phyloP scores from a whole-genome alignment of 1,284 basidiomycete genomes.

The Cutaneotrichosporon dermatis region DNA sequence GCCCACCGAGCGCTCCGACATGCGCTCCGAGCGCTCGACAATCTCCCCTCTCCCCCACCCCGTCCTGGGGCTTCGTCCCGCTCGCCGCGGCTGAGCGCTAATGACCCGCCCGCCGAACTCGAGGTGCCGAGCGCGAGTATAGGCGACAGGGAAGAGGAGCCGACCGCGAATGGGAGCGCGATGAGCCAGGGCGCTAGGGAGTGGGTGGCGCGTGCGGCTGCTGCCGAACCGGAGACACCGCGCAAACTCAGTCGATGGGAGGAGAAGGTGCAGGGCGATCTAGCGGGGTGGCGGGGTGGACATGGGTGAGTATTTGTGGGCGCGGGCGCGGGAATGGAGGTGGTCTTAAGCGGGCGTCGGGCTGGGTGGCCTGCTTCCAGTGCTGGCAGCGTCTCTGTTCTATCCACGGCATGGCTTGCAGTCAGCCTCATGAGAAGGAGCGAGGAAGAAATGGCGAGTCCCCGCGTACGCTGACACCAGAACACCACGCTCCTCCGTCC shows the following conservation, averaged over 20 bases:
- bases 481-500: slow-evolving; percentile 25
- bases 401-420: too few relatives aligned
- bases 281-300: slow-evolving; percentile 42
- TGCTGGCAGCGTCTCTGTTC: too few relatives aligned
- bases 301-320: slow-evolving; percentile 31
- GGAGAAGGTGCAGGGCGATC: slow-evolving; percentile 37
- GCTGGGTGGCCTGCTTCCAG: too few relatives aligned
- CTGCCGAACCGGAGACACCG: not conserved
- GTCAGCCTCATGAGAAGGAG: not conserved
- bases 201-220: not conserved
- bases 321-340: too few relatives aligned
- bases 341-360: too few relatives aligned
- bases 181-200: too few relatives aligned
- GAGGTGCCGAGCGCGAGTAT: not conserved
- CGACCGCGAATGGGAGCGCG: not conserved
- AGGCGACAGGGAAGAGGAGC: not conserved
- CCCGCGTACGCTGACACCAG: slow-evolving; percentile 10
- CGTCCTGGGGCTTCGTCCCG: not conserved
- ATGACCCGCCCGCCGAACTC: not conserved
- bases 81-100: not conserved
- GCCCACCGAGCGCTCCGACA: not conserved
- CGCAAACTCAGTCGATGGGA: slow-evolving; percentile 24
- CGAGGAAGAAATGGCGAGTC: not conserved
- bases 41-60: not conserved
- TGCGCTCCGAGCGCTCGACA: not conserved